These are phyloP conservation scores for Amborella trichopoda DNA, from an alignment of 164 flowering plant species.

Conservation along the genomic window DNA sequence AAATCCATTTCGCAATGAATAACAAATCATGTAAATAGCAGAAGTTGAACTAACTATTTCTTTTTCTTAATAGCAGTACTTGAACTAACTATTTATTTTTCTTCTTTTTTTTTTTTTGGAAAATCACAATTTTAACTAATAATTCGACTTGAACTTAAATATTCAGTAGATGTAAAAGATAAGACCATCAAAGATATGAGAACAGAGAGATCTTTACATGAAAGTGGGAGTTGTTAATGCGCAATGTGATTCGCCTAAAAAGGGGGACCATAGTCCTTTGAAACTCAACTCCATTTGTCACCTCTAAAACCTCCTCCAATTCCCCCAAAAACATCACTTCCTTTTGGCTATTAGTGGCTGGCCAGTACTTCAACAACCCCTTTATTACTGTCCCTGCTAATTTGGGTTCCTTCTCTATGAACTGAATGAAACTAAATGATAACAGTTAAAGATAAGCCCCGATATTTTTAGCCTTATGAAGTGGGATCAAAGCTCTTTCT, in stretches of 20 bases:
- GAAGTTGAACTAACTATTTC: neutral
- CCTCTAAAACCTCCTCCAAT: conserved; percentile 33
- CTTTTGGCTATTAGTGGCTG: conserved; percentile 29
- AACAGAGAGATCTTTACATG: conserved; percentile 16
- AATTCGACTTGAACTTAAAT: neutral
- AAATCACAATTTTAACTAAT: neutral
- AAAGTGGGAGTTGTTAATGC: conserved; percentile 33
- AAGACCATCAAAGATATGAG: neutral
- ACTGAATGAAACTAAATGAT: conserved; percentile 29
- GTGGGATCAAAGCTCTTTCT: conserved; percentile 29
- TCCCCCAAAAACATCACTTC: conserved; percentile 38
- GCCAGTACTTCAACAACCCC: conserved; percentile 41
- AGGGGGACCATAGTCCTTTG: conserved; percentile 35
- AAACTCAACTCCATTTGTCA: conserved; percentile 27
- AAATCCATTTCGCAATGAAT: too few relatives aligned
- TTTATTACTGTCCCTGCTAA: conserved; percentile 26
- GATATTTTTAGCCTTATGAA: conserved; percentile 30
- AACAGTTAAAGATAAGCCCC: conserved; percentile 26
- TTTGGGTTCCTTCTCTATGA: conserved; percentile 32
- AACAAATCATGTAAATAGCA: neutral
- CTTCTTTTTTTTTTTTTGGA: neutral
- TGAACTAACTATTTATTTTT: neutral
- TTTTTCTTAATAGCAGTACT: neutral
- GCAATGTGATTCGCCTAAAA: conserved; percentile 27
- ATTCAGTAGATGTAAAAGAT: neutral